Conservation (phyloP, 768 basidiomycete genomes). For the Lactarius quietus region DNA sequence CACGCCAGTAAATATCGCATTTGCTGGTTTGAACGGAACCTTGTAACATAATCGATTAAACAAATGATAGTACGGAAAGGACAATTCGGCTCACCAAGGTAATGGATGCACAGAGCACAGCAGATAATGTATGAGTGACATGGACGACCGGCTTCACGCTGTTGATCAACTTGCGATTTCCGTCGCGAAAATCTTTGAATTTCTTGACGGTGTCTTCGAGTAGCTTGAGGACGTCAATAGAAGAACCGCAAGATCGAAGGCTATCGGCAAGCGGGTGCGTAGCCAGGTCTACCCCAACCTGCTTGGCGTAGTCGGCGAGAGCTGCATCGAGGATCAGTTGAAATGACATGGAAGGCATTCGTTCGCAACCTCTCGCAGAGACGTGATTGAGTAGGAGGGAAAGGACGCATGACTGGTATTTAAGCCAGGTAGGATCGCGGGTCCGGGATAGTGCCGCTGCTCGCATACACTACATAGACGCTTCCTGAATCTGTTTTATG, state of each 20-base stretch:
- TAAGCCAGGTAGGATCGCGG: neutral
- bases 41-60: neutral
- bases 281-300: neutral
- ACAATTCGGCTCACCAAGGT: neutral
- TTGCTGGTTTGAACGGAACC: neutral
- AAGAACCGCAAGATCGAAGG: neutral
- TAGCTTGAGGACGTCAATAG: neutral
- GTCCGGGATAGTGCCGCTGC: no score
- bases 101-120: neutral
- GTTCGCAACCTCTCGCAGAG: neutral
- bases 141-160: neutral
- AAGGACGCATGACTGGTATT: neutral
- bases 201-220: neutral
- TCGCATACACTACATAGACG: no score
- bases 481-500: no score
- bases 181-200: neutral
- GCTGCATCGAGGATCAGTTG: neutral
- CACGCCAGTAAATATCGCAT: neutral
- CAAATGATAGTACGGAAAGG: neutral
- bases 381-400: neutral
- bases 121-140: neutral
- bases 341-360: neutral
- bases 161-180: neutral
- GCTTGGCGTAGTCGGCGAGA: neutral
- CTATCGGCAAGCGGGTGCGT: neutral